Evolutionary conservation across 257 asterid genomes (phyloP).

Genomic region (Nicotiana sylvestris): DNA sequence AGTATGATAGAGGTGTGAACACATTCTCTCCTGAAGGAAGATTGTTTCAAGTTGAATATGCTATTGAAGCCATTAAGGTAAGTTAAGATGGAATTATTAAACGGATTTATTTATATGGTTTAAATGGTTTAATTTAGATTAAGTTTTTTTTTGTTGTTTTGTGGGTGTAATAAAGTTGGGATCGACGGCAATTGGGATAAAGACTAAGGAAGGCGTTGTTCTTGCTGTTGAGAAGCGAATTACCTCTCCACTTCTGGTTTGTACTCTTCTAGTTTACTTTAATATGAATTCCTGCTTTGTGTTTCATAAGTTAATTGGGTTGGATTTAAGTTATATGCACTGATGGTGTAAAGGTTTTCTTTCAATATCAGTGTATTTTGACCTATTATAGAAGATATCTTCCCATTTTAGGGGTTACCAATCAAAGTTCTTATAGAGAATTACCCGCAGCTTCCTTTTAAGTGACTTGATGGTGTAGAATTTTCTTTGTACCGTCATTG

Average conservation of each 20-base stretch:
- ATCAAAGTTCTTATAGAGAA: too few relatives aligned
- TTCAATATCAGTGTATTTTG: too few relatives aligned
- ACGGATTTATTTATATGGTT: background rate
- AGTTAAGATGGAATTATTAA: background rate
- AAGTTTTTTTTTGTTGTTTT: background rate
- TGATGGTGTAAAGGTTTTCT: too few relatives aligned
- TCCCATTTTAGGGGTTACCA: too few relatives aligned
- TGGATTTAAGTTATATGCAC: too few relatives aligned
- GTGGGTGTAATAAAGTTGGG: conserved; percentile 52
- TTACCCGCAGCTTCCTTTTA: too few relatives aligned
- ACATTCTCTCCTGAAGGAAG: conserved; percentile 96
- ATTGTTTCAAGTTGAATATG: conserved; percentile 87
- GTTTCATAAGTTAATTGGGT: background rate
- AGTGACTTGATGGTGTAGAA: too few relatives aligned
- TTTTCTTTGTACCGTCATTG: too few relatives aligned
- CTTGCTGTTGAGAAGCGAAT: conserved; percentile 92
- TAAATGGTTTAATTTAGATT: background rate
- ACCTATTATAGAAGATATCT: too few relatives aligned
- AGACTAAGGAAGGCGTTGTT: conserved; percentile 91
- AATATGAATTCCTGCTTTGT: background rate
- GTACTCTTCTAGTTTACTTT: background rate
- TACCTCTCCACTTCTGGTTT: conserved; percentile 83
- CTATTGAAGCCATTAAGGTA: conserved; percentile 92
- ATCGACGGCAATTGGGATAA: conserved; percentile 84
- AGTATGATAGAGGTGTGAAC: conserved; percentile 91